Percentiles rank a stretch among this genome's conserved stretches.
phyloP scores from a whole-genome alignment of 371 early-diverging fungal species.

The Dipsacomyces acuminosporus region DNA sequence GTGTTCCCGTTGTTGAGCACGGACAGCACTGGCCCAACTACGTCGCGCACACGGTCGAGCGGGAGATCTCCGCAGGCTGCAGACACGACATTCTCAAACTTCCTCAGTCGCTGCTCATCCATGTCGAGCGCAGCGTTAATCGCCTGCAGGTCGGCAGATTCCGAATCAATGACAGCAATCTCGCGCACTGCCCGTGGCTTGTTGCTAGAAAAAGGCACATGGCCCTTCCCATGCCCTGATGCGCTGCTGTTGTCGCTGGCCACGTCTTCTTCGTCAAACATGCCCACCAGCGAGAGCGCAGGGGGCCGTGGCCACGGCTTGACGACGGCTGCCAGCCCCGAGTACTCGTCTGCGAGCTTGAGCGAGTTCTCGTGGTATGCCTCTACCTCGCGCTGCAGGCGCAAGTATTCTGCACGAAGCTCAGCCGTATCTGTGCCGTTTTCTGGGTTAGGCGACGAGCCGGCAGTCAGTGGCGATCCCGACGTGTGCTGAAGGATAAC shows the following conservation, averaged over 20 bases:
- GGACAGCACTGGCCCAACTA: constrained; percentile 41
- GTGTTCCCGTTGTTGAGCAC: constrained; percentile 41
- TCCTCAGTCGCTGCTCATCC: constrained; percentile 37
- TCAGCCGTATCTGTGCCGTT: constrained; percentile 1
- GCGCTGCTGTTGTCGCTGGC: too few species aligned
- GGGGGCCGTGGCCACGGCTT: constrained; percentile 35
- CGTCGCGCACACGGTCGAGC: constrained; percentile 39
- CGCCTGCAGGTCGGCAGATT: constrained; percentile 25
- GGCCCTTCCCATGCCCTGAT: neutral
- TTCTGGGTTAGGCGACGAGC: neutral
- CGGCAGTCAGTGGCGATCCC: neutral
- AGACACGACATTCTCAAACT: constrained; percentile 41
- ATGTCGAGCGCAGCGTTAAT: constrained; percentile 19
- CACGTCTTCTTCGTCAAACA: constrained; percentile 7
- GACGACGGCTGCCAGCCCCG: constrained; percentile 26
- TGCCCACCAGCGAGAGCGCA: constrained; percentile 3
- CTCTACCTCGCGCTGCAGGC: constrained; percentile 12
- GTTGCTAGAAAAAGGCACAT: neutral
- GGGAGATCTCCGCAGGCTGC: constrained; percentile 44
- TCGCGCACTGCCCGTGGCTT: neutral
- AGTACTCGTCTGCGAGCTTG: constrained; percentile 28
- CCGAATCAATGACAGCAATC: constrained; percentile 11
- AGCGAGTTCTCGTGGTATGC: constrained; percentile 18
- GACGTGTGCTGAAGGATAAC: neutral
- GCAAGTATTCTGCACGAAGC: constrained; percentile 23